A percentile compares a stretch with the other conserved stretches of the same genome.
phyloP scores from a whole-genome alignment of 768 basidiomycete genomes.

The Coprinellus aureogranulatus region DNA sequence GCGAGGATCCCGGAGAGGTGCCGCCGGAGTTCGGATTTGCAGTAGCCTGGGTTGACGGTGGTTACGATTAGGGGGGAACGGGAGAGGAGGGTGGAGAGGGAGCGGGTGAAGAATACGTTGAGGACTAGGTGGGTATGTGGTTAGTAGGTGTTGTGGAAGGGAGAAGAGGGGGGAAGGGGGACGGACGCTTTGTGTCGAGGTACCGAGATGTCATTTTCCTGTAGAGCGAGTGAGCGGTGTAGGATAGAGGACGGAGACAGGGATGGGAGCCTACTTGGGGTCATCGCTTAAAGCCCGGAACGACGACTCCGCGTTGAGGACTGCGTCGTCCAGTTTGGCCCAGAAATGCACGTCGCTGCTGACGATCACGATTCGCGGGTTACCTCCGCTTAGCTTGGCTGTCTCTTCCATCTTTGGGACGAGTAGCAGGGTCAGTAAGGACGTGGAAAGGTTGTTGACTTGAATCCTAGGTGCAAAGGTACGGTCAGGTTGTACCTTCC shows the following conservation, averaged over 20 bases:
- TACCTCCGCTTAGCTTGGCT: constrained; percentile 21
- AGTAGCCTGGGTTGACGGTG: constrained; percentile 42
- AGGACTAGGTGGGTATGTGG: constrained; percentile 29
- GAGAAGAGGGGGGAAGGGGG: not conserved
- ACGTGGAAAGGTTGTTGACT: constrained; percentile 40
- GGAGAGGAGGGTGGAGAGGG: constrained; percentile 30
- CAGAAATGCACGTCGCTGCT: constrained; percentile 39
- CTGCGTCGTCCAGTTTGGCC: constrained; percentile 18
- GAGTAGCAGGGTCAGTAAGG: constrained; percentile 36
- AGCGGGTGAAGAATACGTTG: constrained; percentile 39
- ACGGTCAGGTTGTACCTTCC: too few species aligned
- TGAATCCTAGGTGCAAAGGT: too few species aligned
- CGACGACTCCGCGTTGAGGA: constrained; percentile 22
- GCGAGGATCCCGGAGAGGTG: constrained; percentile 15
- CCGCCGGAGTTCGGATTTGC: constrained; percentile 34
- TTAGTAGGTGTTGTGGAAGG: too few species aligned
- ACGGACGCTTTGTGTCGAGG: constrained; percentile 3
- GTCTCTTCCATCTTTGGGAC: constrained; percentile 39
- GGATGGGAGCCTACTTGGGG: too few species aligned
- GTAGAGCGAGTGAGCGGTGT: not conserved
- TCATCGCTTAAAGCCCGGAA: constrained; percentile 27
- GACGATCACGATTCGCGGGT: constrained; percentile 36
- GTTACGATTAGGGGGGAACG: constrained; percentile 32
- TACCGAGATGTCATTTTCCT: constrained; percentile 5
- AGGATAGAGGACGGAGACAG: constrained; percentile 16